phyloP scores from a whole-genome alignment of 148 eudicot genomes.

The Pharnaceum exiguum region DNA sequence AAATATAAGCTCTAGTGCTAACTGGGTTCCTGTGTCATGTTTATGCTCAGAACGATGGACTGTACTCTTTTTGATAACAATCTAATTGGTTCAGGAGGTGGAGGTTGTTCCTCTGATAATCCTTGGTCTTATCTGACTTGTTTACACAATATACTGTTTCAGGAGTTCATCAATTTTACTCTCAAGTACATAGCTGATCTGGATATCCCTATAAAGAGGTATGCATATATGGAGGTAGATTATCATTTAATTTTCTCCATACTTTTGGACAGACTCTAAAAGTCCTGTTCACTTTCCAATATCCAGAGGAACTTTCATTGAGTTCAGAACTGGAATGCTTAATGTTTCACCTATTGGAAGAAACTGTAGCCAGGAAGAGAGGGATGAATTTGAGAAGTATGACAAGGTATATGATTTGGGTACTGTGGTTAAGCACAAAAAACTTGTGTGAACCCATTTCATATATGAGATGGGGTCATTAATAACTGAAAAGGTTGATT shows the following conservation, averaged over 20 bases:
- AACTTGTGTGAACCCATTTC: too few species aligned
- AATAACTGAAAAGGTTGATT: too few species aligned
- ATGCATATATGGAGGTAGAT: constrained; percentile 4
- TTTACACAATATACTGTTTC: constrained; percentile 8
- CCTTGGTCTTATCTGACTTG: background rate
- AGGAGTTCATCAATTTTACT: constrained; percentile 92
- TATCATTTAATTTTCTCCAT: background rate
- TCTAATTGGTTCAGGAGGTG: background rate
- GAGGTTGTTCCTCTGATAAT: background rate
- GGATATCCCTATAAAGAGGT: constrained; percentile 97
- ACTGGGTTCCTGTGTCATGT: too few species aligned
- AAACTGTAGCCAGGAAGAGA: constrained; percentile 96
- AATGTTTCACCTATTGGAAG: constrained; percentile 97
- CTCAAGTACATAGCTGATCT: constrained; percentile 89
- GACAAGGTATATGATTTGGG: constrained; percentile 60
- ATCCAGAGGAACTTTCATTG: constrained; percentile 90
- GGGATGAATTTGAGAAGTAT: constrained; percentile 91
- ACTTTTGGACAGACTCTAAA: too few species aligned
- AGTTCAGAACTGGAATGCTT: constrained; percentile 93
- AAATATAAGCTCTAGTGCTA: too few species aligned
- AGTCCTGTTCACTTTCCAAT: background rate
- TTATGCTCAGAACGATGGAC: too few species aligned
- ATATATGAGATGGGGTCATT: too few species aligned
- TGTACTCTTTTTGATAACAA: too few species aligned
- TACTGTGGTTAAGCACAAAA: too few species aligned